A percentile compares a stretch with the other conserved stretches of the same genome.
phyloP scores from a whole-genome alignment of 1,284 basidiomycete species.

The Cryptococcus sp. region DNA sequence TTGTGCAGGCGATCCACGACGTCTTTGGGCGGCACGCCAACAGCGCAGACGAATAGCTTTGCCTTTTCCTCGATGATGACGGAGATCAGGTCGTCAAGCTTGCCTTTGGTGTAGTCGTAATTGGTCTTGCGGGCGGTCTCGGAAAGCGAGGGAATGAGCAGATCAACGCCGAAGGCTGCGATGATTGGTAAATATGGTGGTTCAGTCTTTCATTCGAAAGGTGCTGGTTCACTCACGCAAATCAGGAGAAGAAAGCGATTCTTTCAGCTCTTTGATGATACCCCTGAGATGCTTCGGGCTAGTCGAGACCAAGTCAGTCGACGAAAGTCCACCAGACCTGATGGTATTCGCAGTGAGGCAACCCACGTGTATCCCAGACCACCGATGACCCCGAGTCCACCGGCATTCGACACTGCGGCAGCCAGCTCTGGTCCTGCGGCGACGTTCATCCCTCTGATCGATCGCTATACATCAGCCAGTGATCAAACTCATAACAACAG shows the following conservation, averaged over 20 bases:
- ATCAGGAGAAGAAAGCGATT: constrained; percentile 58
- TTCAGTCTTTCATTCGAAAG: background rate
- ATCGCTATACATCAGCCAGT: background rate
- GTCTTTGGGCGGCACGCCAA: constrained; percentile 74
- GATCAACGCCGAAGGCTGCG: constrained; percentile 82
- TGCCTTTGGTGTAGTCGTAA: constrained; percentile 65
- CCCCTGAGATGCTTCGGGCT: constrained; percentile 51
- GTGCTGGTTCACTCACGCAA: constrained; percentile 28
- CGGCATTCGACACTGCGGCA: constrained; percentile 74
- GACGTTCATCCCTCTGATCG: constrained; percentile 71
- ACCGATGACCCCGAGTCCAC: constrained; percentile 83
- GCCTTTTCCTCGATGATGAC: constrained; percentile 86
- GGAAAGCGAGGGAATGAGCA: constrained; percentile 79
- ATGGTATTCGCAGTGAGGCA: constrained; percentile 1
- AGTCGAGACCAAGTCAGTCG: background rate
- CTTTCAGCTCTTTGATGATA: constrained; percentile 74
- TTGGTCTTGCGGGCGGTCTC: constrained; percentile 82
- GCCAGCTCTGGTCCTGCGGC: constrained; percentile 81
- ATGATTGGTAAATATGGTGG: constrained; percentile 54
- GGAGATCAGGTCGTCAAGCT: constrained; percentile 68
- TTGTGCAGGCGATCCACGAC: constrained; percentile 76
- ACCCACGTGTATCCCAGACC: constrained; percentile 75
- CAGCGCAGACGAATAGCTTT: constrained; percentile 76
- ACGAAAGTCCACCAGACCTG: background rate
- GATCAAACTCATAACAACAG: no score